Conservation (phyloP, 371 early-diverging fungal genomes). For the Mortierella sp. region DNA sequence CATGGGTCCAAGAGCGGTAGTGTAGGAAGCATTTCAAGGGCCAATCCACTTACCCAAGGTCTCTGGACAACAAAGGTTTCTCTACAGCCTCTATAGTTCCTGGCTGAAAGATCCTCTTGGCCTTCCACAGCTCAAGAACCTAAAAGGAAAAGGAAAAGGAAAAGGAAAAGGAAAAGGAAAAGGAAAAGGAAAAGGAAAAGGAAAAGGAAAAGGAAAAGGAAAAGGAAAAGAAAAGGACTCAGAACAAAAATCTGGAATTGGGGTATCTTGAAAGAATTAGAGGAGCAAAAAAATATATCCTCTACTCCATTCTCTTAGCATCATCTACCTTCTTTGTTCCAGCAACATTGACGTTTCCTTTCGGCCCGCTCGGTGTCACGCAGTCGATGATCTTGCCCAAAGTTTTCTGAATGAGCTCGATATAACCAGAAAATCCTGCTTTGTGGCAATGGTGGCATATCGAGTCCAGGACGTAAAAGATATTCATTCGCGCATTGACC, state of each 20-base stretch:
- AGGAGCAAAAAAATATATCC: constrained; percentile 5
- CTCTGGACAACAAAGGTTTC: constrained; percentile 58
- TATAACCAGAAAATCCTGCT: constrained; percentile 65
- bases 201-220: neutral
- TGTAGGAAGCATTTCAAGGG: neutral
- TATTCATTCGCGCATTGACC: constrained; percentile 73
- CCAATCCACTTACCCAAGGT: constrained; percentile 51
- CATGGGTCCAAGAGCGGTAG: neutral
- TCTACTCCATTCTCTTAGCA: too few relatives aligned
- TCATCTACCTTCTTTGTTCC: constrained; percentile 70
- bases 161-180: neutral
- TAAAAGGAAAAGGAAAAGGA: neutral
- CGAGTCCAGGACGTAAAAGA: constrained; percentile 80
- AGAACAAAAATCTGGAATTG: too few relatives aligned
- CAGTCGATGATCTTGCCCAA: constrained; percentile 64
- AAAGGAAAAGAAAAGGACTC: too few relatives aligned
- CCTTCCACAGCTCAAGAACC: constrained; percentile 42
- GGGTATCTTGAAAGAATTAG: neutral
- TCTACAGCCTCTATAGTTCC: constrained; percentile 59
- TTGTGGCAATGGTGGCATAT: constrained; percentile 70
- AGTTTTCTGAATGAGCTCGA: constrained; percentile 67
- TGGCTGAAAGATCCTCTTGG: constrained; percentile 49
- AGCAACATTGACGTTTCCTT: constrained; percentile 77
- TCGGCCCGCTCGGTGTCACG: constrained; percentile 70
- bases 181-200: neutral